Percentiles rank a stretch among this genome's conserved stretches.
Evolutionary conservation across 768 basidiomycete genomes (phyloP).

Genomic region (Auricularia auricula-judae): DNA sequence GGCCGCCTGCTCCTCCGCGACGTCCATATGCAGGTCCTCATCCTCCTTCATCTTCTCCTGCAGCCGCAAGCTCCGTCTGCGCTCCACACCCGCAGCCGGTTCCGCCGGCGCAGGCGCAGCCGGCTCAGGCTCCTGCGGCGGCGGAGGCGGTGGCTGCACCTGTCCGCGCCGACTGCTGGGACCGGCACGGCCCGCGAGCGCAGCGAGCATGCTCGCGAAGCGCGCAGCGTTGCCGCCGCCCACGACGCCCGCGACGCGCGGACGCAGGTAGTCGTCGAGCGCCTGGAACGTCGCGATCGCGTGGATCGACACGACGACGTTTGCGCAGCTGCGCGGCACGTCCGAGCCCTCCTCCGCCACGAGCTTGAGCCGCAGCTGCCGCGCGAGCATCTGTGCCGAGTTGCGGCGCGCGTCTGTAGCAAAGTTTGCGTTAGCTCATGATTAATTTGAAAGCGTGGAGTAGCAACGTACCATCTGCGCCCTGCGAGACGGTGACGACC

Average conservation of each 20-base stretch:
- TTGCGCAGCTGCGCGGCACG: conserved; percentile 64
- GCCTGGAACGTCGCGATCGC: conserved; percentile 98
- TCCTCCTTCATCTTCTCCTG: not conserved
- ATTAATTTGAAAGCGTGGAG: not conserved
- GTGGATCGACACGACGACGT: conserved; percentile 94
- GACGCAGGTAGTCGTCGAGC: conserved; percentile 89
- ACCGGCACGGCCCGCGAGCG: conserved; percentile 51
- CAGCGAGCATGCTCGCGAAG: conserved; percentile 84
- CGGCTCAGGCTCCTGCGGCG: conserved; percentile 6
- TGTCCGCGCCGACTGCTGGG: no score
- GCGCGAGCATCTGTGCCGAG: conserved; percentile 83
- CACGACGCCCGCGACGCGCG: conserved; percentile 62
- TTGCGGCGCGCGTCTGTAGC: conserved; percentile 74
- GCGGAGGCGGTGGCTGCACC: no score
- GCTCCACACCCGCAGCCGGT: conserved; percentile 25
- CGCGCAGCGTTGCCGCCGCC: conserved; percentile 35
- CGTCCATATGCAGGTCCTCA: not conserved
- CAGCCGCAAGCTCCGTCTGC: conserved; percentile 75
- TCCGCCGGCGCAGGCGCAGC: conserved; percentile 18
- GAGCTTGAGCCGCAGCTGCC: conserved; percentile 81
- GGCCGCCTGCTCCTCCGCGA: conserved; percentile 8
- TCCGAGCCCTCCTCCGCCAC: conserved; percentile 85
- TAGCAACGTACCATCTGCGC: conserved; percentile 56
- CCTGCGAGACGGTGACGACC: conserved; percentile 79
- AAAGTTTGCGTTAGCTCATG: not conserved